These are phyloP conservation scores for Hippophae rhamnoides DNA, from an alignment of 306 rosid genomes.

Conservation along the genomic window DNA sequence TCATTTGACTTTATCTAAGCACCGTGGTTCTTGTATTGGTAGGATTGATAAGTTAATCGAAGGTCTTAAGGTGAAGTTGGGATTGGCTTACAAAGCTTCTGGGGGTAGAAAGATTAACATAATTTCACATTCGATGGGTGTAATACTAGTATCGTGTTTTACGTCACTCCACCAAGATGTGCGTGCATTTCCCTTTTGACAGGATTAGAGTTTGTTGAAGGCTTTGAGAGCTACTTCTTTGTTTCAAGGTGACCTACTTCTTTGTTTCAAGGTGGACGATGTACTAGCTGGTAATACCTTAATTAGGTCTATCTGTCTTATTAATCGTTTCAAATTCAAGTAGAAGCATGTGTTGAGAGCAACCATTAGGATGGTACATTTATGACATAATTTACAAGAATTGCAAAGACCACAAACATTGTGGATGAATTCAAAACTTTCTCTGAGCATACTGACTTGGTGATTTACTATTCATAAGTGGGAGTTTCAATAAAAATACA, in stretches of 20 bases:
- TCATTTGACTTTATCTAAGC: background rate
- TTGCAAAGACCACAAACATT: too few relatives aligned
- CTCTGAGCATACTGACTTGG: too few relatives aligned
- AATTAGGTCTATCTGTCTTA: constrained; percentile 15
- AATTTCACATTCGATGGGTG: constrained; percentile 94
- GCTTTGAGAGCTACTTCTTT: constrained; percentile 42
- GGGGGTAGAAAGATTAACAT: constrained; percentile 87
- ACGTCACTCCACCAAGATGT: constrained; percentile 68
- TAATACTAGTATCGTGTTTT: constrained; percentile 62
- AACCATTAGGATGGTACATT: too few relatives aligned
- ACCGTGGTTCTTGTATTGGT: constrained; percentile 19
- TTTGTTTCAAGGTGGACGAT: constrained; percentile 89
- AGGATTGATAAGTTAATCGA: constrained; percentile 70
- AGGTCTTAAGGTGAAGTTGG: constrained; percentile 63
- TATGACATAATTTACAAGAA: too few relatives aligned
- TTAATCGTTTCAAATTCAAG: constrained; percentile 11
- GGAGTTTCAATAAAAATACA: too few relatives aligned
- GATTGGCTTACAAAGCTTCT: constrained; percentile 71
- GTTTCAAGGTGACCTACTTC: constrained; percentile 13
- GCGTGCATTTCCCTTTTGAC: constrained; percentile 53
- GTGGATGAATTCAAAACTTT: background rate
- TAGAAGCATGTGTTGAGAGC: too few relatives aligned
- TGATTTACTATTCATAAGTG: too few relatives aligned
- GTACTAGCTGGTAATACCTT: constrained; percentile 79
- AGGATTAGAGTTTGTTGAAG: constrained; percentile 87